Evolutionary conservation across 1,284 basidiomycete species (phyloP).

Genomic region (Pseudozyma pruni): DNA sequence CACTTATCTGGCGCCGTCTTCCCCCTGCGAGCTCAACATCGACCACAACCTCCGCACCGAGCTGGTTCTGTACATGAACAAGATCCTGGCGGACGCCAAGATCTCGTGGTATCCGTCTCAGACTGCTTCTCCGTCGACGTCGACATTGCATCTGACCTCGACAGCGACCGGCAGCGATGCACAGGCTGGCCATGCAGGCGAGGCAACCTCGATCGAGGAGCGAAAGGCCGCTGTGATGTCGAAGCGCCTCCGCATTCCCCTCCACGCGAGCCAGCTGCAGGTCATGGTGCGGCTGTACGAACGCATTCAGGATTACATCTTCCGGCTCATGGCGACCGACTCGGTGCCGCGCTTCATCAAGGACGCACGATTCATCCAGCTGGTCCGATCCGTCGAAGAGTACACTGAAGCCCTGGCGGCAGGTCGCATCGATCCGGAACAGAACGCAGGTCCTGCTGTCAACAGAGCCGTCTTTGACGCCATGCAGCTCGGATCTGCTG

Average conservation of each 20-base stretch:
- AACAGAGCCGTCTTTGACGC: slow-evolving; percentile 56
- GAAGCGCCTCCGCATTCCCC: slow-evolving; percentile 46
- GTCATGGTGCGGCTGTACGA: slow-evolving; percentile 93
- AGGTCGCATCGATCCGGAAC: slow-evolving; percentile 55
- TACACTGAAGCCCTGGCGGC: slow-evolving; percentile 63
- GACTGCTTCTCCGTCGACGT: slow-evolving; percentile 23
- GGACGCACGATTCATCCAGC: slow-evolving; percentile 56
- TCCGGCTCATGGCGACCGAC: slow-evolving; percentile 96
- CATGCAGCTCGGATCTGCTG: slow-evolving; percentile 52
- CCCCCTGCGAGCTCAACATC: slow-evolving; percentile 95
- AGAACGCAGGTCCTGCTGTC: slow-evolving; percentile 52
- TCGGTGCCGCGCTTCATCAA: slow-evolving; percentile 77
- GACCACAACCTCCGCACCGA: slow-evolving; percentile 95
- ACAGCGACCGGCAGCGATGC: slow-evolving; percentile 19
- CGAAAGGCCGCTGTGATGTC: slow-evolving; percentile 69
- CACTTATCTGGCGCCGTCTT: slow-evolving; percentile 93
- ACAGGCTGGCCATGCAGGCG: slow-evolving; percentile 6
- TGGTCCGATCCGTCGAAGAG: slow-evolving; percentile 62
- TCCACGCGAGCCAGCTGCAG: slow-evolving; percentile 79
- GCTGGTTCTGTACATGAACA: slow-evolving; percentile 89
- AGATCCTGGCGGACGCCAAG: slow-evolving; percentile 54
- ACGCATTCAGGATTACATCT: slow-evolving; percentile 94
- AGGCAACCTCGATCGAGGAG: slow-evolving; percentile 71
- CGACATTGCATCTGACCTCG: slow-evolving; percentile 29
- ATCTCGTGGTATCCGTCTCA: slow-evolving; percentile 11